Evolutionary conservation across 306 rosid species (phyloP).

Genomic region (Hippophae gyantsensis): DNA sequence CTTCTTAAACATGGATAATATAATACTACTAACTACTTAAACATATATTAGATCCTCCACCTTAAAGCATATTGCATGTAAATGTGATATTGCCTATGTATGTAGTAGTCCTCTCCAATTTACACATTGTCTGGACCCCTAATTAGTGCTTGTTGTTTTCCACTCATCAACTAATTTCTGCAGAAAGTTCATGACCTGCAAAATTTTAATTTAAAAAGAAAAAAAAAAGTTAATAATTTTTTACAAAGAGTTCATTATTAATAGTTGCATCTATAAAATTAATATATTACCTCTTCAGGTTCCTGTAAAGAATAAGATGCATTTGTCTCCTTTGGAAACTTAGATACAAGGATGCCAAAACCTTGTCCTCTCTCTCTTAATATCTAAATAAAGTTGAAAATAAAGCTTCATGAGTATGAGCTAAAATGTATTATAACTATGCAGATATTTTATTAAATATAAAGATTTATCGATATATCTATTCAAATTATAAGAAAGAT

Average conservation of each 20-base stretch:
- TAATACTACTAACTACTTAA: no score
- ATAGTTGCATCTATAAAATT: no score
- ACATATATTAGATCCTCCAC: no score
- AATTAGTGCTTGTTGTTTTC: constrained; percentile 29
- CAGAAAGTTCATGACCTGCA: constrained; percentile 73
- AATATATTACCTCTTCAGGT: constrained; percentile 71
- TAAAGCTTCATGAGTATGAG: background rate
- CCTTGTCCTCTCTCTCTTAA: constrained; percentile 89
- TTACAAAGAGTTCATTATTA: no score
- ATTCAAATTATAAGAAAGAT: no score
- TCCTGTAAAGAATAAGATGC: constrained; percentile 88
- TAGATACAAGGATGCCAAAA: constrained; percentile 82
- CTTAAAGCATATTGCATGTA: constrained; percentile 8
- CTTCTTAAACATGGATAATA: no score
- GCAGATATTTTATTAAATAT: no score
- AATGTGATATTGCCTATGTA: constrained; percentile 19
- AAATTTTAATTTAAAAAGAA: background rate
- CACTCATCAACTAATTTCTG: constrained; percentile 55
- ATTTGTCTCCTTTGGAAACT: constrained; percentile 73
- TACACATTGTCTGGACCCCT: constrained; percentile 36
- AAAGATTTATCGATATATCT: no score
- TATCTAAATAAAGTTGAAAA: constrained; percentile 30
- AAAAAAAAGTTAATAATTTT: background rate
- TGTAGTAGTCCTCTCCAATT: constrained; percentile 11
- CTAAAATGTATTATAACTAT: background rate